Evolutionary conservation across 129 eudicot genomes (phyloP), one percentile per base, ranked within the genome.

Genomic region (Heracleum sosnowskyi): DNA sequence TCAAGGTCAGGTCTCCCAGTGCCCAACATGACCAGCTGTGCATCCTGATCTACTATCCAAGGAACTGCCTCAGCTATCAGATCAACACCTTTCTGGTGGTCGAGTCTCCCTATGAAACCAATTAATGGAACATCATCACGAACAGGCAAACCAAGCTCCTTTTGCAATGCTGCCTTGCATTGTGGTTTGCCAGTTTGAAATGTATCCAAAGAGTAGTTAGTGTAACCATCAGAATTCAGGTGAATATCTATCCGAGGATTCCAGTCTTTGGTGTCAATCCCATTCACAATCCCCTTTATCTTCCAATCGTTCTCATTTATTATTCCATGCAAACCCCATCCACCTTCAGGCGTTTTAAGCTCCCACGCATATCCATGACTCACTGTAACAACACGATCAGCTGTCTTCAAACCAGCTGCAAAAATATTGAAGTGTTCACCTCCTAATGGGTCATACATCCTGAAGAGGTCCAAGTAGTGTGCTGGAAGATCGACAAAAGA

Each of bases 351-450:
- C 4, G 99, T 92, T 82, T 92, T 96, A 47, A 96, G 82, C 85
- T 96, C 99, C 99, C 99, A 89, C 0, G 99, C 85, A 62, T 96
- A 96, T 70, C 96, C 97, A 69, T 84, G 97, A 74, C 99, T 96
- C 26, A 96, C 99, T 16, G 99, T 92, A 15, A 96, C 92, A 7
- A 92, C 77, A 26, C 92, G 99, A 78, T 96, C 92, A n/a, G 97
- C 97, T 15, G 91, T 75, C 79, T 90, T 96, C 15, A 96, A 41
- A 80, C 99, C 97, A 9, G 91, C 97, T 18, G 97, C 99, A 83
- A 96, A 96, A 76, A 96, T 90, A 81, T 96, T 96, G 84, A 90
- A 87, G 86, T 96, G 99, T 35, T 90, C 97, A 33, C 99, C 99
- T 6, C 99, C 99, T 16, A 96, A 69, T 0, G 99, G 99, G 46